Percentiles rank a stretch among this genome's conserved stretches.
These are phyloP conservation scores for Perilla frutescens DNA, from an alignment of 257 asterid genomes.

Conservation along the genomic window DNA sequence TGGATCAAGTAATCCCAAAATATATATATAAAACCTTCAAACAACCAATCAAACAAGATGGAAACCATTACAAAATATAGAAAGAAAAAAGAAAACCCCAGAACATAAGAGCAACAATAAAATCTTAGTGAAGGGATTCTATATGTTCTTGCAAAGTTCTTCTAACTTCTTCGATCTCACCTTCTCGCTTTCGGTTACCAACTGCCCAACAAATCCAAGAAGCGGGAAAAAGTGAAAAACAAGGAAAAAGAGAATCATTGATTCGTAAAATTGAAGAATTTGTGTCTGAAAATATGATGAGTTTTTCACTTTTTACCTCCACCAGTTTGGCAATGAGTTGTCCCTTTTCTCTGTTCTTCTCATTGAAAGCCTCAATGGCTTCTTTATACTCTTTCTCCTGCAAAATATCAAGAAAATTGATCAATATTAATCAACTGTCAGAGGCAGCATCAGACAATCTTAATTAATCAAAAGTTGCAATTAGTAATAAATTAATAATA, in stretches of 20 bases:
- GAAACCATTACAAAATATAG: background rate
- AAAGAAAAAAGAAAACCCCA: background rate
- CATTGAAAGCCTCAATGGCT: constrained; percentile 61
- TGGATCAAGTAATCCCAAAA: background rate
- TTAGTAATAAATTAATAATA: background rate
- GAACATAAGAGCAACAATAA: background rate
- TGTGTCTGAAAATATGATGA: background rate
- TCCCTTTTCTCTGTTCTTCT: constrained; percentile 61
- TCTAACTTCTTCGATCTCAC: constrained; percentile 63
- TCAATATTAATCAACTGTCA: background rate
- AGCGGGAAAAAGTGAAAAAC: background rate
- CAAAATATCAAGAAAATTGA: background rate
- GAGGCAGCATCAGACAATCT: background rate
- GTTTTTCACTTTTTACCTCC: constrained; percentile 43
- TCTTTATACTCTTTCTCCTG: constrained; percentile 73
- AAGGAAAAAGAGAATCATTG: background rate
- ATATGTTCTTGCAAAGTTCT: constrained; percentile 68
- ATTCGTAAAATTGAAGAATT: background rate
- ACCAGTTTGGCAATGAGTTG: constrained; percentile 53
- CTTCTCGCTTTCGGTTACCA: constrained; percentile 66
- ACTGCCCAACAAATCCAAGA: constrained; percentile 37
- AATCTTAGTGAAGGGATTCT: constrained; percentile 27
- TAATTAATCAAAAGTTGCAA: background rate
- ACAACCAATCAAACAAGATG: constrained; percentile 13
- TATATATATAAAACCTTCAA: background rate